These are phyloP conservation scores for Globisporangium takayamanum DNA, from an alignment of 352 stramenopile genomes.

Conservation along the genomic window DNA sequence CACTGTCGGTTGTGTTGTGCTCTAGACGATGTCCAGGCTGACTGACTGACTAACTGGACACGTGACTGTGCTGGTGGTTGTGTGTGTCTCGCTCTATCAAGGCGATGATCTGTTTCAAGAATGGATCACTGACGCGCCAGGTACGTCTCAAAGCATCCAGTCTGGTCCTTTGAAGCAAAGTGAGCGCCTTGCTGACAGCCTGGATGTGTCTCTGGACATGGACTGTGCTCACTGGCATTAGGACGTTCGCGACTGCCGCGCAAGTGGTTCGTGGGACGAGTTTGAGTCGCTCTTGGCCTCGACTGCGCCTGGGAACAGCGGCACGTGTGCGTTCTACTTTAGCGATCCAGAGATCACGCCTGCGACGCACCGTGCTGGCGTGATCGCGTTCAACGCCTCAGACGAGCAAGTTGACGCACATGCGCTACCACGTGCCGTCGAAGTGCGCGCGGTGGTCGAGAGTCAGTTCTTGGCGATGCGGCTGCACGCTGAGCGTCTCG, in stretches of 20 bases:
- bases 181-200: too few relatives aligned
- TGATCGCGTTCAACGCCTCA: constrained; percentile 35
- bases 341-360: constrained; percentile 65
- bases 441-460: constrained; percentile 60
- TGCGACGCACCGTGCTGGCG: constrained; percentile 30
- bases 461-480: constrained; percentile 57
- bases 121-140: constrained; percentile 68
- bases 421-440: constrained; percentile 14
- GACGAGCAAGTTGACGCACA: constrained; percentile 19
- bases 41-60: not conserved
- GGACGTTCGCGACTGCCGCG: constrained; percentile 38
- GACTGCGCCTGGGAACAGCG: constrained; percentile 37
- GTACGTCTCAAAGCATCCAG: constrained; percentile 7
- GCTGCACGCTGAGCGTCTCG: constrained; percentile 48
- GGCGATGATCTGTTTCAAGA: constrained; percentile 88
- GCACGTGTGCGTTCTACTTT: constrained; percentile 52
- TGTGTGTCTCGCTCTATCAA: constrained; percentile 9
- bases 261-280: constrained; percentile 36
- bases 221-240: not conserved
- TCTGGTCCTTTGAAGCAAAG: not conserved
- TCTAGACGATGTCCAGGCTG: not conserved
- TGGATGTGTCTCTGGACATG: not conserved
- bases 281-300: constrained; percentile 46
- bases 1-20: not conserved
- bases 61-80: too few relatives aligned